A percentile compares a stretch with the other conserved stretches of the same genome.
These are phyloP conservation scores for Croton setiger DNA, from an alignment of 441 rosid genomes.

Conservation along the genomic window DNA sequence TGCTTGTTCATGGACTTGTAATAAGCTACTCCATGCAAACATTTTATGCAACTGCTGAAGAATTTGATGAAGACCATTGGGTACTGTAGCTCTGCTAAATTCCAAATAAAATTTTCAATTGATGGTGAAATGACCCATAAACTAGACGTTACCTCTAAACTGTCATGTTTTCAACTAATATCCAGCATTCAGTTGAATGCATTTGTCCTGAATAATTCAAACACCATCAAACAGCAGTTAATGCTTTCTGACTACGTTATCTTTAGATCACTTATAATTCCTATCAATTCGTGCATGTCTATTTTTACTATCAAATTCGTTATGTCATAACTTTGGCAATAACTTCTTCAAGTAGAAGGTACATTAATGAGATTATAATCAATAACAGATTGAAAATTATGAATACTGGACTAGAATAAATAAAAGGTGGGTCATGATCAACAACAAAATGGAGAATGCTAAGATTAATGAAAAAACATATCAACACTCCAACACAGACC, in stretches of 20 bases:
- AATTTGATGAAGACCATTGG: neutral
- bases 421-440: too few relatives aligned
- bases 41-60: neutral
- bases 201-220: neutral
- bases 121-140: neutral
- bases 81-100: neutral
- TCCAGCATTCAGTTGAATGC: neutral
- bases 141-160: neutral
- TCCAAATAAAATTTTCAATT: neutral
- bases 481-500: slow-evolving; percentile 44
- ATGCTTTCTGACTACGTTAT: neutral
- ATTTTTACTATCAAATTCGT: neutral
- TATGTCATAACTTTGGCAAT: neutral
- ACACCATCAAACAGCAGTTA: neutral
- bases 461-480: neutral
- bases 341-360: neutral
- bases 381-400: neutral
- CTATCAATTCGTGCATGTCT: neutral
- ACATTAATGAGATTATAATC: neutral
- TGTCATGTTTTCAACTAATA: neutral
- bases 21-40: neutral
- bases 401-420: too few relatives aligned
- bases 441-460: too few relatives aligned
- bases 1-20: neutral
- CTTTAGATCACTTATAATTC: neutral